Evolutionary conservation across 164 flowering plant genomes (phyloP).

Genomic region (Magnolia changhungtana): DNA sequence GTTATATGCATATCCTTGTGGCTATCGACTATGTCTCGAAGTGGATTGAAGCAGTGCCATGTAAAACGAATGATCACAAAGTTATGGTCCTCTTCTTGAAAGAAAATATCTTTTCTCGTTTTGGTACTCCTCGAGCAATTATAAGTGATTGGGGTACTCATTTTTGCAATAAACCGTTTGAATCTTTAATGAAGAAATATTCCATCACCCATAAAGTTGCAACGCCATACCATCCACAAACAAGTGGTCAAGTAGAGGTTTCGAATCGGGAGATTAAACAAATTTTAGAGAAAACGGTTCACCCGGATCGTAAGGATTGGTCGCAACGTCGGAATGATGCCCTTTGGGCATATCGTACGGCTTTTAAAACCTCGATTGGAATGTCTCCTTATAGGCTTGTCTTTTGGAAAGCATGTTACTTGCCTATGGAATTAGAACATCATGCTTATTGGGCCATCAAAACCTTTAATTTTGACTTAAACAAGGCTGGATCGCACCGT

Average conservation of each 20-base stretch:
- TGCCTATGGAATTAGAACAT: too few species aligned
- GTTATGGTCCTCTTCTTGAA: neutral
- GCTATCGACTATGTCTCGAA: too few species aligned
- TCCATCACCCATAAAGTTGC: neutral
- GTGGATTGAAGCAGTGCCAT: neutral
- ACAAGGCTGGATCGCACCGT: neutral
- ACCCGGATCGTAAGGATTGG: neutral
- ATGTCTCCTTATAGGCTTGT: too few species aligned
- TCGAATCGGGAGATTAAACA: neutral
- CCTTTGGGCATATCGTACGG: too few species aligned
- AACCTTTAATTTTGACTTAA: neutral
- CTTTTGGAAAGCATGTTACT: neutral
- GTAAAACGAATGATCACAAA: neutral
- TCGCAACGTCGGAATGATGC: neutral
- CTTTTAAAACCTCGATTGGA: too few species aligned
- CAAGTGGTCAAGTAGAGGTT: neutral
- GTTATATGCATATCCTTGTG: neutral
- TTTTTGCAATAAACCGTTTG: neutral
- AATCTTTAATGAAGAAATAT: neutral
- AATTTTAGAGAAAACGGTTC: neutral
- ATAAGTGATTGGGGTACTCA: neutral
- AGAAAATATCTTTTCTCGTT: neutral
- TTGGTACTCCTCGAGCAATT: neutral
- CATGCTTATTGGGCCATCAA: neutral
- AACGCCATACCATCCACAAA: neutral